Conservation (phyloP, 2,329 filamentous ascomycete genomes). For the Dothideomycetidae sp. region DNA sequence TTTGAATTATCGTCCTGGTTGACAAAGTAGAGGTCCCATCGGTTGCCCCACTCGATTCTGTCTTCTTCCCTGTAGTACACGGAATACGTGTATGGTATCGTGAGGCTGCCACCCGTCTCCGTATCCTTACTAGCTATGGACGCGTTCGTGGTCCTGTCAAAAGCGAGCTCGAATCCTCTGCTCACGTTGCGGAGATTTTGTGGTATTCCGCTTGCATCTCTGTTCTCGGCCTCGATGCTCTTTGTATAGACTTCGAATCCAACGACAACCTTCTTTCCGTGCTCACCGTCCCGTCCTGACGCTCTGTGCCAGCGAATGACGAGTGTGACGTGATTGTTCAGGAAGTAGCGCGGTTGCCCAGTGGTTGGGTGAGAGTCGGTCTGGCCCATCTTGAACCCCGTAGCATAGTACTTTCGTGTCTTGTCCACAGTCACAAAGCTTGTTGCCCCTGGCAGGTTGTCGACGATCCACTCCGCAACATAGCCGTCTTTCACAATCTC, state of each 20-base stretch:
- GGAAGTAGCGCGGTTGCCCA: conserved; percentile 51
- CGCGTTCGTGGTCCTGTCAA: conserved; percentile 48
- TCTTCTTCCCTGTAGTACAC: conserved; percentile 80
- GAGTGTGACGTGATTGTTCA: conserved; percentile 81
- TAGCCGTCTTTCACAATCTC: conserved; percentile 66
- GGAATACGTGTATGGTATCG: conserved; percentile 75
- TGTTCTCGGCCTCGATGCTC: conserved; percentile 52
- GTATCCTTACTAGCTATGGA: conserved; percentile 32
- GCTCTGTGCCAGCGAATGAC: conserved; percentile 66
- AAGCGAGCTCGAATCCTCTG: conserved; percentile 53
- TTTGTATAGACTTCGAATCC: conserved; percentile 86
- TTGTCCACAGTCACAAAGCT: conserved; percentile 80
- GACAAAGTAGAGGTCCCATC: conserved; percentile 83
- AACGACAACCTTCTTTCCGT: conserved; percentile 65
- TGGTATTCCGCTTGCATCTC: conserved; percentile 53
- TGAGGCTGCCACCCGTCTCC: conserved; percentile 34
- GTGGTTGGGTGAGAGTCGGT: conserved; percentile 48
- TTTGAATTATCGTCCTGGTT: conserved; percentile 70
- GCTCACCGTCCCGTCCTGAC: conserved; percentile 51
- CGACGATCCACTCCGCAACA: conserved; percentile 85
- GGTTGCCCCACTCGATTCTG: conserved; percentile 63
- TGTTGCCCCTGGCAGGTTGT: conserved; percentile 78
- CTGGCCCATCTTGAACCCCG: conserved; percentile 79
- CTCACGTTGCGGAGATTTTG: conserved; percentile 48
- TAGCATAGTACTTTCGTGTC: conserved; percentile 72